Evolutionary conservation across 768 basidiomycete genomes (phyloP), one percentile per base, ranked within the genome.

Genomic region (Melanogaster broomeanus): DNA sequence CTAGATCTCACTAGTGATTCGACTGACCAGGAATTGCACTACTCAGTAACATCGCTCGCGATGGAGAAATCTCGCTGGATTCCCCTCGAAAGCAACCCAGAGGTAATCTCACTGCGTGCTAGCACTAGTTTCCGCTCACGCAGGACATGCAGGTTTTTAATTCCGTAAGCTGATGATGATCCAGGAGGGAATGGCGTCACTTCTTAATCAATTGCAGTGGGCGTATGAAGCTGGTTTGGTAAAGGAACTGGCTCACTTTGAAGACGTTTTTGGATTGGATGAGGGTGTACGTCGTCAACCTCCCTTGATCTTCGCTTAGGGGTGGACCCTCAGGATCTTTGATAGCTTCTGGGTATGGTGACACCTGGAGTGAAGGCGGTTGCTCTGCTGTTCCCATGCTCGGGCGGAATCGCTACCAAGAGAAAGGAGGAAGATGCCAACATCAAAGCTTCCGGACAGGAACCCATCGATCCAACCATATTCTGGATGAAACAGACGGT

Each of bases 401-500:
- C 77, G 0, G 79, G 80, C 1, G 67, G 67, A 16, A 67, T 82
- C 11, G 79, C 81, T n/a, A 53, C 65, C 19, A 78, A 74, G 38
- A 74, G 84, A 38, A 73, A 74, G 37, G 71, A 74, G 40, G 89
- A 93, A 55, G 91, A 93, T 56, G 70, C 69, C 38, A 64, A 67
- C 57, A 78, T 89, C 42, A 68, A 68, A 24, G 68, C 66, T 13
- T 74, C 76, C 38, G 83, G 66, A 6, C 72, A 76, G 48, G 73
- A 69, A 10, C 66, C 71, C 0, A 61, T 90, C 4, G 84, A 90
- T 59, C 78, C 81, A 6, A 82, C 81, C 0, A 71, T 96, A 5
- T 73, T 94, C 59, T 97, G 84, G 80, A 91, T 96, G 73, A 93
- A 92, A 67, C 94, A 97, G 67, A 96, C 89, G 45, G 93, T 91